A percentile compares a stretch with the other conserved stretches of the same genome.
Evolutionary conservation across 371 early-diverging fungal species (phyloP).

Genomic region (Saksenaea oblongispora): DNA sequence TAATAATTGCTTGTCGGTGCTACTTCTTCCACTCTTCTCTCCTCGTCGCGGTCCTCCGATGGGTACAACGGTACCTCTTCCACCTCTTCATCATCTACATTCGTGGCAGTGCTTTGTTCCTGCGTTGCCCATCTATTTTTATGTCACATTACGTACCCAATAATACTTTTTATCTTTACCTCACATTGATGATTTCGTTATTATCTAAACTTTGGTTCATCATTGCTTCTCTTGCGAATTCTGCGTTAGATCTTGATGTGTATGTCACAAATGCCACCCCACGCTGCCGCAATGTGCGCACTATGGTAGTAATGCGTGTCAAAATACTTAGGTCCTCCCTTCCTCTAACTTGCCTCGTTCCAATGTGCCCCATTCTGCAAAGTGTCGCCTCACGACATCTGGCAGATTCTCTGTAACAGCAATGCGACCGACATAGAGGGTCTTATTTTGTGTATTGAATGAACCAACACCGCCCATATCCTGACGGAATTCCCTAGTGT

Average conservation of each 20-base stretch:
- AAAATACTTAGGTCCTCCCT: background rate
- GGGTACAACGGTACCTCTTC: background rate
- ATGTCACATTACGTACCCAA: background rate
- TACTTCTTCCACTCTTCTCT: conserved; percentile 21
- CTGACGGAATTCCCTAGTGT: conserved; percentile 68
- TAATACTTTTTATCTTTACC: conserved; percentile 15
- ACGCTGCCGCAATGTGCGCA: conserved; percentile 62
- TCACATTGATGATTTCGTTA: conserved; percentile 54
- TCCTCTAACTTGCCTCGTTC: conserved; percentile 56
- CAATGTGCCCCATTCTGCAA: conserved; percentile 80
- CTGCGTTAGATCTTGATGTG: conserved; percentile 69
- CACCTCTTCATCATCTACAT: conserved; percentile 38
- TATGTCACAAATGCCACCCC: conserved; percentile 86
- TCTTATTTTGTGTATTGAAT: conserved; percentile 72
- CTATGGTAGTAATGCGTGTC: conserved; percentile 17
- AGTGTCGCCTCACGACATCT: conserved; percentile 65
- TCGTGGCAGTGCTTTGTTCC: conserved; percentile 73
- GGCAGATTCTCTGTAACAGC: conserved; percentile 60
- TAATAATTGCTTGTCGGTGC: conserved; percentile 42
- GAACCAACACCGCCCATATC: conserved; percentile 91
- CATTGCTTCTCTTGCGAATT: conserved; percentile 93
- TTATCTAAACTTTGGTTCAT: conserved; percentile 77
- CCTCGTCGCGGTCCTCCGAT: background rate
- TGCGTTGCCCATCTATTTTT: conserved; percentile 76
- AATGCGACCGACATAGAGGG: conserved; percentile 82